Base-by-base conservation (phyloP, 495 filamentous ascomycete genomes). In the Xylaria sp. region DNA sequence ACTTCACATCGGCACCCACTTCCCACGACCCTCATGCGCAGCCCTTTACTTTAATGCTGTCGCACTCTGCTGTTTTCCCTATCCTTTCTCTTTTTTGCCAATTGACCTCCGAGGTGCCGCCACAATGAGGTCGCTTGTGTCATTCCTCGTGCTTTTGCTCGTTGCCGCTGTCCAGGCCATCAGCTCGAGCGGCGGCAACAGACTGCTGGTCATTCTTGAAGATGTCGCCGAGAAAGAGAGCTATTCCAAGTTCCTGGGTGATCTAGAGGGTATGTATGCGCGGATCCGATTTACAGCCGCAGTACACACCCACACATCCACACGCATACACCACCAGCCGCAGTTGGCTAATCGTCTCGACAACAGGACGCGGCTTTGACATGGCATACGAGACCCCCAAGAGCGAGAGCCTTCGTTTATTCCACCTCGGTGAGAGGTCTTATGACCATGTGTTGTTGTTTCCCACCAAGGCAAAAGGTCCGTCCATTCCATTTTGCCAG, bases 381-480 rank as follows among this genome's bases (percentile, higher is more conserved):
- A 72, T 97, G 66, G 83, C 88, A 33, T 93, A 93, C 80, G 90
- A 94, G 82, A 93, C 93, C 1, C 94, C 95, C 65, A 98, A 97
- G 83, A 91, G 87, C 80, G 90, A 96, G 50, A 84, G 87, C 73
- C 86, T 99, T 74, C 87, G 90, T 58, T 85, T 99, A 71, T 97
- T 98, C 85, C 83, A 89, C 77, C 90, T 93, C 72, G 97, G 96
- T 79, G 94, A 95, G 82, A 90, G 90, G 79, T 87, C 89, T 71
- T 97, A 94, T 80, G 96, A 98, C 84, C 95, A 99, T 77, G 81
- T 97, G 63, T 80, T 98, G 63, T 86, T 99, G 70, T 88, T 98
- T 40, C 96, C 96, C 31, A 86, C 91, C 21, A 95, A 93, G 82
- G 89, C 92, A 5, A 98, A 98, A 86, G 94, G 93, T 94, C 79